phyloP scores from a whole-genome alignment of 2,329 filamentous ascomycete species.

The Pyrenophora teres region DNA sequence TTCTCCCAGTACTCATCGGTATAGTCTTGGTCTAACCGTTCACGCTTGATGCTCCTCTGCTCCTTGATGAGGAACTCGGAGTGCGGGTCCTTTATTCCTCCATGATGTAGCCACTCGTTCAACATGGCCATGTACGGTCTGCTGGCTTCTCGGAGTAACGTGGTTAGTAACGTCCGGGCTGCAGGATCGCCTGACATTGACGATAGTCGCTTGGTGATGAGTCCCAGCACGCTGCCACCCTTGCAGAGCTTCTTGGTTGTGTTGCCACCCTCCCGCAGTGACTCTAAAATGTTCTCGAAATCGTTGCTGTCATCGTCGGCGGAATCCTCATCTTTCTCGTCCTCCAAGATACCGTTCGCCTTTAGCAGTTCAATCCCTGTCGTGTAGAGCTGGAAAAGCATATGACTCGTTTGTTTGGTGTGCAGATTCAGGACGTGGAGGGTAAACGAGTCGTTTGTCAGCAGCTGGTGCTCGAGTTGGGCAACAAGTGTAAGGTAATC shows the following conservation, averaged over 20 bases:
- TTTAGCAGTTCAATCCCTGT: constrained; percentile 78
- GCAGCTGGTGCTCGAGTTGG: constrained; percentile 89
- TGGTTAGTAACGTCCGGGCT: constrained; percentile 79
- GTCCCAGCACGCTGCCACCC: constrained; percentile 89
- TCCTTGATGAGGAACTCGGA: constrained; percentile 94
- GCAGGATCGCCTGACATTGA: constrained; percentile 93
- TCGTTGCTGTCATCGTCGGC: constrained; percentile 78
- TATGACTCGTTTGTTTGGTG: constrained; percentile 85
- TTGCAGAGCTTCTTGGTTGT: constrained; percentile 91
- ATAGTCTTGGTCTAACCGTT: constrained; percentile 91
- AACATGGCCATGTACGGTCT: constrained; percentile 97
- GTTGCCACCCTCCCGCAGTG: constrained; percentile 83
- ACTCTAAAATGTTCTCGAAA: constrained; percentile 91
- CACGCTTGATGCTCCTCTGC: constrained; percentile 90
- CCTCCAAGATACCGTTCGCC: constrained; percentile 84
- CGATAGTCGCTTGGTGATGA: constrained; percentile 82
- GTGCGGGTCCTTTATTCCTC: constrained; percentile 91
- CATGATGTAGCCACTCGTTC: constrained; percentile 97
- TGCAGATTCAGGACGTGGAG: constrained; percentile 92
- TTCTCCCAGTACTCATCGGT: constrained; percentile 99
- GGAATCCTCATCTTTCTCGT: constrained; percentile 67
- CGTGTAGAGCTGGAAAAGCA: constrained; percentile 87
- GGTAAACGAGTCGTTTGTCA: constrained; percentile 88
- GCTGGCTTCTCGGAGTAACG: constrained; percentile 83
- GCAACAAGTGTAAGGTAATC: constrained; percentile 93